phyloP scores from a whole-genome alignment of 257 asterid species.

The Penstemon barbatus region DNA sequence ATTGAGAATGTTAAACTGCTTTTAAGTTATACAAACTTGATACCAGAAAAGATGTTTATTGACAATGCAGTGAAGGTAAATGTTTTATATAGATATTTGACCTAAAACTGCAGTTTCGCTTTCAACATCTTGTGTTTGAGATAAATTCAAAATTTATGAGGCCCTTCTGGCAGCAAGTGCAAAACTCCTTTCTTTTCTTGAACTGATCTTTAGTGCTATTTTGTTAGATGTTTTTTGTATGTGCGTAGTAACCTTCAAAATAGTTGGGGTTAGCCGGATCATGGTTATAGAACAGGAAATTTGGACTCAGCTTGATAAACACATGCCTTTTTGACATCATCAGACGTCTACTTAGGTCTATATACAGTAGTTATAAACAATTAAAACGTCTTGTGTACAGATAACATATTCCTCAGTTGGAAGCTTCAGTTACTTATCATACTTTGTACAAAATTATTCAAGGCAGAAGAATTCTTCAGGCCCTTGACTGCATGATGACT shows the following conservation, averaged over 20 bases:
- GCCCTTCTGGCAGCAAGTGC: no score
- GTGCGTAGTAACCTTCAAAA: no score
- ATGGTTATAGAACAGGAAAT: no score
- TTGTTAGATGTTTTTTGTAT: no score
- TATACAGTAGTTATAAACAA: background rate
- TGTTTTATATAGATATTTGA: slow-evolving; percentile 2
- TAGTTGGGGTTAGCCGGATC: no score
- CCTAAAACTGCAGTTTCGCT: background rate
- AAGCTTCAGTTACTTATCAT: background rate
- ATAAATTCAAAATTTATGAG: no score
- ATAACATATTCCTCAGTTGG: background rate
- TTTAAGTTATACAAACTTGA: slow-evolving; percentile 70
- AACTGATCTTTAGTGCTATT: no score
- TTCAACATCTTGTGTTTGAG: no score
- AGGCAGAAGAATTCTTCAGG: background rate
- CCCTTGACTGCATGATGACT: background rate
- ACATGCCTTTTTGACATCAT: background rate
- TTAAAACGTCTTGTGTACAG: background rate
- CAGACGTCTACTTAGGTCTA: slow-evolving; percentile 1
- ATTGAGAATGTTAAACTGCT: slow-evolving; percentile 85
- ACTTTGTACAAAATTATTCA: background rate
- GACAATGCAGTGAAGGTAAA: slow-evolving; percentile 96
- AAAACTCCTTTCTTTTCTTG: no score
- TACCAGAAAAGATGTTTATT: slow-evolving; percentile 77
- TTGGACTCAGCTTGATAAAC: no score